A percentile compares a stretch with the other conserved stretches of the same genome.
phyloP scores from a whole-genome alignment of 2,329 filamentous ascomycete genomes.

The Aspergillus floridensis region DNA sequence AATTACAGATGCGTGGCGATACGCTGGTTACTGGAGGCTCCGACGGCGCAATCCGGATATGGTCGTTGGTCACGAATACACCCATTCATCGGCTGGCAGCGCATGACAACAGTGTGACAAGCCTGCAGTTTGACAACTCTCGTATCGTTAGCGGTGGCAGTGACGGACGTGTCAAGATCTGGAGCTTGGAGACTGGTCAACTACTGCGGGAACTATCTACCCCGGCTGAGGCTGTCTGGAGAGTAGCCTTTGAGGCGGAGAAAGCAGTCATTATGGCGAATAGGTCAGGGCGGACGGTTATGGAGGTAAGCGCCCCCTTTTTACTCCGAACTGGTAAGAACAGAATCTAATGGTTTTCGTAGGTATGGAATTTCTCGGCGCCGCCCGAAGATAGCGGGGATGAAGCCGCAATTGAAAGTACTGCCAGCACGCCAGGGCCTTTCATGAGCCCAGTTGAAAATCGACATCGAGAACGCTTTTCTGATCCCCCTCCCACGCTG shows the following conservation, averaged over 20 bases:
- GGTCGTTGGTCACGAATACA: constrained; percentile 86
- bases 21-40: constrained; percentile 94
- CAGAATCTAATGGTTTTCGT: constrained; percentile 29
- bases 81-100: constrained; percentile 93
- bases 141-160: constrained; percentile 94
- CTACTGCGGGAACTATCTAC: constrained; percentile 87
- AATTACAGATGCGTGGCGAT: constrained; percentile 91
- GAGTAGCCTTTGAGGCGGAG: constrained; percentile 96
- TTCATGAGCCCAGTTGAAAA: constrained; percentile 19
- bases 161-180: constrained; percentile 97
- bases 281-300: constrained; percentile 79
- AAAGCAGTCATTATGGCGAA: constrained; percentile 96
- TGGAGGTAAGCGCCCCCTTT: constrained; percentile 70
- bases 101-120: constrained; percentile 97
- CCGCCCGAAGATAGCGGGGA: constrained; percentile 48
- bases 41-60: constrained; percentile 92
- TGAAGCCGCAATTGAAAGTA: constrained; percentile 28
- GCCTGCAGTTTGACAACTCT: constrained; percentile 93
- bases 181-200: constrained; percentile 89
- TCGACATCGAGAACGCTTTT: constrained; percentile 27
- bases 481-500: constrained; percentile 31
- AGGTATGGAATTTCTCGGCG: constrained; percentile 96
- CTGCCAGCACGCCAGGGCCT: constrained; percentile 34
- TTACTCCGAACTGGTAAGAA: constrained; percentile 3
- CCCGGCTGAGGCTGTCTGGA: constrained; percentile 93